Conservation (phyloP, 129 eudicot species). For the Chrysanthemum makinoi region DNA sequence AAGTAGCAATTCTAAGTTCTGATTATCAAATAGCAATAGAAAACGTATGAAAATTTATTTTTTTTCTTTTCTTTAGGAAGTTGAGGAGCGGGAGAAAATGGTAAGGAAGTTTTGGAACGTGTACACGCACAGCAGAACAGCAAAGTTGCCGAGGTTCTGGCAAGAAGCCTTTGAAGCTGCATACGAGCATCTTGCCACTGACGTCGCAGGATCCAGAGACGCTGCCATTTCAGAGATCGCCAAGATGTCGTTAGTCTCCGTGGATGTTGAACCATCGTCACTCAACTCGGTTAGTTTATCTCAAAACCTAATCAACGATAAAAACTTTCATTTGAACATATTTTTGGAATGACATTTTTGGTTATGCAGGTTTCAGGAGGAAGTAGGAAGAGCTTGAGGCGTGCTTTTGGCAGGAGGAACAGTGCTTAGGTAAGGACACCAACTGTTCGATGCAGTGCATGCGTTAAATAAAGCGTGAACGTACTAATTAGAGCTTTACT, state of each 20-base stretch:
- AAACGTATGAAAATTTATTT: background rate
- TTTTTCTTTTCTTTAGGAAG: conserved; percentile 40
- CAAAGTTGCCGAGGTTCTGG: conserved; percentile 73
- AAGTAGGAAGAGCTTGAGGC: conserved; percentile 31
- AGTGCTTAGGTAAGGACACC: conserved; percentile 12
- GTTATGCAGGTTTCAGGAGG: conserved; percentile 17
- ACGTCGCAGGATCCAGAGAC: conserved; percentile 38
- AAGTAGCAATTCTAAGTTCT: too few relatives aligned
- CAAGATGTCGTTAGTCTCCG: conserved; percentile 67
- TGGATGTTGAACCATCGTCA: conserved; percentile 38
- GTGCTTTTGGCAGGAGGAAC: conserved; percentile 16
- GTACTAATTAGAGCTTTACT: conserved; percentile 15
- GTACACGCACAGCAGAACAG: conserved; percentile 57
- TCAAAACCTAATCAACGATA: background rate
- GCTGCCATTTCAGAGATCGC: conserved; percentile 77
- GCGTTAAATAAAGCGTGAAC: conserved; percentile 21
- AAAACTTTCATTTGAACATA: background rate
- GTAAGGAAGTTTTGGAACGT: conserved; percentile 85
- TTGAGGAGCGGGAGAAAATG: conserved; percentile 83
- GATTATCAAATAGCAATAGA: too few relatives aligned
- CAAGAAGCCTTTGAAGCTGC: conserved; percentile 83
- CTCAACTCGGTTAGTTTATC: conserved; percentile 29
- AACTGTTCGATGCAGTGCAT: conserved; percentile 26
- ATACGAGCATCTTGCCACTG: conserved; percentile 67
- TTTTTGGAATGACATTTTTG: background rate